Conservation (phyloP, 2,329 filamentous ascomycete genomes). For the Trichothecium roseum region DNA sequence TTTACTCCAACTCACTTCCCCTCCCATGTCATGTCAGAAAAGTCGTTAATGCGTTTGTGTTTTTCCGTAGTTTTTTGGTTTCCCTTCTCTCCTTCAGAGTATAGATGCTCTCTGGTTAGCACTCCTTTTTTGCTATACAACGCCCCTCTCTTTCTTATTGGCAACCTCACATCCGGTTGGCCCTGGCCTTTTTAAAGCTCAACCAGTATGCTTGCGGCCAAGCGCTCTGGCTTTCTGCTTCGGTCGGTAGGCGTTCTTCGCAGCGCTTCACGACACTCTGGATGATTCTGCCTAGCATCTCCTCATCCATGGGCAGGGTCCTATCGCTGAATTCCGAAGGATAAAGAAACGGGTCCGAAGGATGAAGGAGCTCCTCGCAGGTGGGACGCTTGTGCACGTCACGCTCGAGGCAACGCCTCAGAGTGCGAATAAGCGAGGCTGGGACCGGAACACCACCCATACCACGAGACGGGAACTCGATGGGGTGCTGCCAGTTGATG, state of each 20-base stretch:
- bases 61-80: too few relatives aligned
- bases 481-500: constrained; percentile 64
- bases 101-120: too few relatives aligned
- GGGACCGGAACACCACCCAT: constrained; percentile 56
- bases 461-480: constrained; percentile 61
- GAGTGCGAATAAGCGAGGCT: constrained; percentile 45
- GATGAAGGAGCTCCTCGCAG: constrained; percentile 49
- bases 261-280: constrained; percentile 52
- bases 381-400: constrained; percentile 54
- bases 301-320: constrained; percentile 50
- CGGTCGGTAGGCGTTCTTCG: constrained; percentile 46
- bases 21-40: constrained; percentile 15
- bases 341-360: constrained; percentile 53
- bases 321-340: constrained; percentile 45
- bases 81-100: background rate
- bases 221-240: constrained; percentile 41
- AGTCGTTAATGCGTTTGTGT: too few relatives aligned
- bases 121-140: too few relatives aligned
- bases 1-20: too few relatives aligned
- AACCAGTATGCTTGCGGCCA: constrained; percentile 55
- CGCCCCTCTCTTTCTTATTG: background rate
- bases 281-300: constrained; percentile 50
- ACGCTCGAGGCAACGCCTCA: constrained; percentile 52
- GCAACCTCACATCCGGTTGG: constrained; percentile 4
- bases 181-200: constrained; percentile 43